phyloP scores from a whole-genome alignment of 805 yeast species.

The Candida wancherniae region DNA sequence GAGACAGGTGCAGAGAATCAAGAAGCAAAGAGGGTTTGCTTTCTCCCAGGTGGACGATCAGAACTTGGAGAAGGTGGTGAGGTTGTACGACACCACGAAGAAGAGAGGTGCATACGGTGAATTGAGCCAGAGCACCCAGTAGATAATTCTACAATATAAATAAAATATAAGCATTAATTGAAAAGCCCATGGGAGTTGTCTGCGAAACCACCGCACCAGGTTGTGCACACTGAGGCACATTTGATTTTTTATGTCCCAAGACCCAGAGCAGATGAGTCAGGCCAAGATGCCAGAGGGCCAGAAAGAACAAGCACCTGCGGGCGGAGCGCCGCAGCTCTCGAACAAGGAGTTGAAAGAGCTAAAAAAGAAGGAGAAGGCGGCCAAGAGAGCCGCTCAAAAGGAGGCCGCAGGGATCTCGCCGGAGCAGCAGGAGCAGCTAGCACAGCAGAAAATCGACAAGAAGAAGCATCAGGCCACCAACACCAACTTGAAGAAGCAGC shows the following conservation, averaged over 20 bases:
- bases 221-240: too few species aligned
- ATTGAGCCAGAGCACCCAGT: conserved; percentile 23
- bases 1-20: conserved; percentile 96
- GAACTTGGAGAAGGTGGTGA: conserved; percentile 84
- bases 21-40: conserved; percentile 97
- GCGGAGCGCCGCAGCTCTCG: too few species aligned
- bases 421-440: conserved; percentile 39
- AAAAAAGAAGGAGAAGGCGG: conserved; percentile 87
- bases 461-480: conserved; percentile 38
- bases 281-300: too few species aligned
- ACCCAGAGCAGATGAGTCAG: too few species aligned
- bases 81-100: conserved; percentile 94
- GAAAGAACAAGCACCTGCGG: too few species aligned
- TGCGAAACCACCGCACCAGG: too few species aligned
- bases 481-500: conserved; percentile 49
- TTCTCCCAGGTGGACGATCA: conserved; percentile 89
- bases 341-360: conserved; percentile 84
- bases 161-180: neutral
- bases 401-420: conserved; percentile 56
- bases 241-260: too few species aligned
- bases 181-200: too few species aligned
- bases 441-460: conserved; percentile 40
- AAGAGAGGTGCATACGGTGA: conserved; percentile 70
- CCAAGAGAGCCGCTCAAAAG: conserved; percentile 85
- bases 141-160: neutral